These are phyloP conservation scores for Alternaria panax DNA, from an alignment of 2,329 filamentous ascomycete genomes.

Conservation along the genomic window DNA sequence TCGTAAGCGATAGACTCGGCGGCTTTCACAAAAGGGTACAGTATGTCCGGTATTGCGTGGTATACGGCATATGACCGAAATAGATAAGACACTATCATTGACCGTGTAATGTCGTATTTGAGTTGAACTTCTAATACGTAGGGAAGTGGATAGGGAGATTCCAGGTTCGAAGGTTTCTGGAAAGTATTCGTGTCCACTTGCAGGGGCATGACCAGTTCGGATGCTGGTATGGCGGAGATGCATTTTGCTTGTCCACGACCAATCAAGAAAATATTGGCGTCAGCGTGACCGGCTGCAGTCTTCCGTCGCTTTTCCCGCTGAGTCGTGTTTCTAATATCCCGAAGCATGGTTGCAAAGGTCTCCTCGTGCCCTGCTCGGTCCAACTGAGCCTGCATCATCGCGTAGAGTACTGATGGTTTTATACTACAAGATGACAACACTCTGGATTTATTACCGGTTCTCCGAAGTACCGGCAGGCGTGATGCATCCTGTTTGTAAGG, in stretches of 20 bases:
- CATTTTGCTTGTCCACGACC: slow-evolving; percentile 2
- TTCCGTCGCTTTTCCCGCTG: neutral
- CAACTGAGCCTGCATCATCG: neutral
- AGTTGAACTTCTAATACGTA: neutral
- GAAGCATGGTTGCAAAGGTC: slow-evolving; percentile 5
- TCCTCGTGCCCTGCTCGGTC: neutral
- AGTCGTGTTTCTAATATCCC: neutral
- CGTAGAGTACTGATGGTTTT: neutral
- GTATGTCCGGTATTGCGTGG: neutral
- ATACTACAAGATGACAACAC: slow-evolving; percentile 3
- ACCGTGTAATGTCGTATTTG: neutral
- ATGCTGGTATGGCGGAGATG: neutral
- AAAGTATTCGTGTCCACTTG: neutral
- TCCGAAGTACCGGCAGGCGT: neutral
- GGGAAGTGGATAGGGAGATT: neutral
- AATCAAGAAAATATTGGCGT: neutral
- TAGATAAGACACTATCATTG: neutral
- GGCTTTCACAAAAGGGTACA: neutral
- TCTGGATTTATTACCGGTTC: slow-evolving; percentile 5
- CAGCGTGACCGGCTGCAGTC: neutral
- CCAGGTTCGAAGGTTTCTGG: neutral
- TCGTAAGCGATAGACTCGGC: neutral
- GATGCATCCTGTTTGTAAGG: neutral
- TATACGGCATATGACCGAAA: neutral
- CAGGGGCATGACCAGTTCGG: neutral